These are phyloP conservation scores for Cytospora mali DNA, from an alignment of 2,329 filamentous ascomycete genomes.

Conservation along the genomic window DNA sequence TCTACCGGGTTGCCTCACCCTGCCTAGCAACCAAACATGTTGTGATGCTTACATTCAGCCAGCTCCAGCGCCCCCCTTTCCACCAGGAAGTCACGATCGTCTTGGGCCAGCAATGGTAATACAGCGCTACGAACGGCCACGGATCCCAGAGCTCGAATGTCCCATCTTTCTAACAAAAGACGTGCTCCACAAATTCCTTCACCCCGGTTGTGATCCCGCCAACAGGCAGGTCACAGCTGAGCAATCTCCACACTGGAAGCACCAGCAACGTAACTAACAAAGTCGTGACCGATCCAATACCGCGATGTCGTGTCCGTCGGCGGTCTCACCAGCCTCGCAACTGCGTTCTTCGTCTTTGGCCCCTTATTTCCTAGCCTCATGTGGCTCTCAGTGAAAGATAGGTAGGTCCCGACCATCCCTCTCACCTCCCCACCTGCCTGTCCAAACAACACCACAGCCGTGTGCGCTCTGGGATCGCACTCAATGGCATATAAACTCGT, in stretches of 20 bases:
- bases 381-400: slow-evolving; percentile 45
- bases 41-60: slow-evolving; percentile 67
- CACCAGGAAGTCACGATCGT: slow-evolving; percentile 51
- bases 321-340: slow-evolving; percentile 15
- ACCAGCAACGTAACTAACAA: slow-evolving; percentile 57
- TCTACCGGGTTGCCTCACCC: not conserved
- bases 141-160: slow-evolving; percentile 58
- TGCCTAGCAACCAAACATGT: slow-evolving; percentile 25
- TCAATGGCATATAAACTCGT: slow-evolving; percentile 66
- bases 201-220: slow-evolving; percentile 32
- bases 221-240: slow-evolving; percentile 31
- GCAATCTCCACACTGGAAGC: slow-evolving; percentile 44
- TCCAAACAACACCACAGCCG: slow-evolving; percentile 64
- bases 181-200: slow-evolving; percentile 39
- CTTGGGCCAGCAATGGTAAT: slow-evolving; percentile 58
- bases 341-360: slow-evolving; percentile 24
- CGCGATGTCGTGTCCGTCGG: slow-evolving; percentile 36
- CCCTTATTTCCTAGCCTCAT: slow-evolving; percentile 9
- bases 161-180: slow-evolving; percentile 57
- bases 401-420: slow-evolving; percentile 55
- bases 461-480: slow-evolving; percentile 71
- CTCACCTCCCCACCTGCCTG: slow-evolving; percentile 43
- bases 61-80: slow-evolving; percentile 58
- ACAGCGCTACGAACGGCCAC: slow-evolving; percentile 58
- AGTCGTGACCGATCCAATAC: slow-evolving; percentile 71